Evolutionary conservation across 2,329 filamentous ascomycete species (phyloP).

Genomic region (Monilinia vaccinii-corymbosi): DNA sequence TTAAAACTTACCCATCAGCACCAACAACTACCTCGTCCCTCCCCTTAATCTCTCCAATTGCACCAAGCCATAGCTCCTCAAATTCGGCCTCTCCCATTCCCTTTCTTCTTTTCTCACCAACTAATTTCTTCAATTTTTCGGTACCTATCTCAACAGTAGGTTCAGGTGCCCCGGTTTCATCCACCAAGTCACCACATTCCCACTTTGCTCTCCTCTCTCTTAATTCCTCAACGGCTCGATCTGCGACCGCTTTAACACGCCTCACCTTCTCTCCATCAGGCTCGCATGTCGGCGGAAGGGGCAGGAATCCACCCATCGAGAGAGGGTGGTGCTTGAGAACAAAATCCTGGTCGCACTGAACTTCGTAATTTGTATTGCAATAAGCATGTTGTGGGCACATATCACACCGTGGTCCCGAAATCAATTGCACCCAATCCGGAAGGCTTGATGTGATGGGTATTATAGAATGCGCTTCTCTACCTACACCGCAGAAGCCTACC

Average conservation of each 20-base stretch:
- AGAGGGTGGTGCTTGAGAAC: conserved; percentile 78
- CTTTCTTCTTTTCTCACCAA: conserved; percentile 69
- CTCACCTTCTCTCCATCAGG: conserved; percentile 88
- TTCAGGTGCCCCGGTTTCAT: conserved; percentile 50
- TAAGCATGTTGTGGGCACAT: conserved; percentile 83
- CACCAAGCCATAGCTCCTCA: conserved; percentile 73
- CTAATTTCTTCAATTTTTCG: conserved; percentile 64
- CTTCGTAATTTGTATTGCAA: conserved; percentile 70
- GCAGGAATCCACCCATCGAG: conserved; percentile 69
- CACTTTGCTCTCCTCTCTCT: conserved; percentile 78
- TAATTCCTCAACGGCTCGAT: conserved; percentile 79
- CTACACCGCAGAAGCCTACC: conserved; percentile 89
- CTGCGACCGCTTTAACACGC: conserved; percentile 76
- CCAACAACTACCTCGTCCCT: conserved; percentile 51
- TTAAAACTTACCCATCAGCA: conserved; percentile 41
- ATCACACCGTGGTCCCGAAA: conserved; percentile 76
- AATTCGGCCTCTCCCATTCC: conserved; percentile 83
- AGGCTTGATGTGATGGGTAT: conserved; percentile 46
- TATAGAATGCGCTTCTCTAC: conserved; percentile 44
- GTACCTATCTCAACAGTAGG: conserved; percentile 55
- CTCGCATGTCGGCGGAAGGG: conserved; percentile 84
- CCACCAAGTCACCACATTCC: conserved; percentile 70
- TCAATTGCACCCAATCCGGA: conserved; percentile 60
- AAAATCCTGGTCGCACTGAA: conserved; percentile 79
- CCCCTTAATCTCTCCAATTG: conserved; percentile 60